phyloP scores from a whole-genome alignment of 345 rosid species.

The Citrus inodora region DNA sequence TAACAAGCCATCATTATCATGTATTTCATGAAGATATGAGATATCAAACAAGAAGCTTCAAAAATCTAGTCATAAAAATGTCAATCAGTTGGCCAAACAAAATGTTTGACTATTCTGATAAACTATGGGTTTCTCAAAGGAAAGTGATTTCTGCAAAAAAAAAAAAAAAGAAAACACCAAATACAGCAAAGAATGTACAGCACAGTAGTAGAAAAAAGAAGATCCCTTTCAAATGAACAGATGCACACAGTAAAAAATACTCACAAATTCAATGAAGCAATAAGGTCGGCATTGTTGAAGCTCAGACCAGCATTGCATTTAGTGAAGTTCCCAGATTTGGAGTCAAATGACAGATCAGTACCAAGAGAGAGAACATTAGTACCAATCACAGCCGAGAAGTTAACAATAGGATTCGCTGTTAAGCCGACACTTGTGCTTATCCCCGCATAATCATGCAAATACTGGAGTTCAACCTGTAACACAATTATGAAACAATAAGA shows the following conservation, averaged over 20 bases:
- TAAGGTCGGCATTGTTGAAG: constrained; percentile 63
- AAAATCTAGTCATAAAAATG: neutral
- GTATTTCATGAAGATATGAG: neutral
- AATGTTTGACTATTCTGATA: neutral
- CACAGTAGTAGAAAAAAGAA: neutral
- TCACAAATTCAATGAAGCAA: constrained; percentile 73
- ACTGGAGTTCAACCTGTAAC: constrained; percentile 80
- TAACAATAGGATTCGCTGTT: constrained; percentile 73
- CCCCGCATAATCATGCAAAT: constrained; percentile 82
- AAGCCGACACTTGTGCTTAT: constrained; percentile 77
- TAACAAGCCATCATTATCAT: too few relatives aligned
- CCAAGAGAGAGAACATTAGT: constrained; percentile 57
- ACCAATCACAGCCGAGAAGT: constrained; percentile 84
- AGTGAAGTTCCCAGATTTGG: constrained; percentile 69
- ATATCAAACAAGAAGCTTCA: neutral
- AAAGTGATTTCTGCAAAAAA: neutral
- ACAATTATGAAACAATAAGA: constrained; percentile 6
- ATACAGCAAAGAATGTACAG: neutral
- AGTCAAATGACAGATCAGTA: constrained; percentile 75
- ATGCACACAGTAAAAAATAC: constrained; percentile 8
- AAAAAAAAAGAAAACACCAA: neutral
- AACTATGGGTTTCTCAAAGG: neutral
- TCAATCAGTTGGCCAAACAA: neutral
- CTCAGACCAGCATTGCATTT: constrained; percentile 77
- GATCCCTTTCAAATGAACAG: neutral